Conservation (phyloP, 1,139 yeast genomes). For the Suhomyces maxii region DNA sequence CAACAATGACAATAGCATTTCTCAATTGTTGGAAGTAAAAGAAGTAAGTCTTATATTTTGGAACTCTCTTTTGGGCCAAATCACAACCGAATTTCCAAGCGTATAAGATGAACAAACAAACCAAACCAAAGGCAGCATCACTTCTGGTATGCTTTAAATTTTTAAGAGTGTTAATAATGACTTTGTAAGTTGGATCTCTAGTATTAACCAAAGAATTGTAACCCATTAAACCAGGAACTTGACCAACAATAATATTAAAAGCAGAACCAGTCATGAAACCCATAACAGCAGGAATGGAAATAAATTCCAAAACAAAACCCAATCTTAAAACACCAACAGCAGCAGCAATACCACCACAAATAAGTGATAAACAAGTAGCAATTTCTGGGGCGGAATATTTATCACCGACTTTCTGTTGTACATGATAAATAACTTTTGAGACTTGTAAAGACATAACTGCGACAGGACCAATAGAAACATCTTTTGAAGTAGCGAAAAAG, state of each 20-base stretch:
- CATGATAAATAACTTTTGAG: slow-evolving; percentile 70
- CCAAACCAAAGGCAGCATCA: slow-evolving; percentile 89
- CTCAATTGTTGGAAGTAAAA: slow-evolving; percentile 77
- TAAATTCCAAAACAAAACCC: slow-evolving; percentile 86
- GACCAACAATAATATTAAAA: slow-evolving; percentile 75
- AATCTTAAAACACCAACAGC: slow-evolving; percentile 81
- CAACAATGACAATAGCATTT: slow-evolving; percentile 76
- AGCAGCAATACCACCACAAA: slow-evolving; percentile 82
- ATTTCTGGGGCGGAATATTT: slow-evolving; percentile 60
- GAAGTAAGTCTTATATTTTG: slow-evolving; percentile 54
- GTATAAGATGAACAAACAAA: slow-evolving; percentile 68
- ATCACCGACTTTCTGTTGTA: slow-evolving; percentile 42
- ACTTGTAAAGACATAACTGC: slow-evolving; percentile 94
- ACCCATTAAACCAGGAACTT: slow-evolving; percentile 87
- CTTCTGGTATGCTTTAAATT: slow-evolving; percentile 63
- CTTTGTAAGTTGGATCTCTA: slow-evolving; percentile 66
- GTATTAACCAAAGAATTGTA: slow-evolving; percentile 65
- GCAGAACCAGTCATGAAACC: slow-evolving; percentile 98
- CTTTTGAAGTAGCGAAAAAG: slow-evolving; percentile 91
- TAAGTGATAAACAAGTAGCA: slow-evolving; percentile 75
- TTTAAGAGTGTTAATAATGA: slow-evolving; percentile 71
- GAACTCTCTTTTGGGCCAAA: slow-evolving; percentile 64
- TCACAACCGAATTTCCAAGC: slow-evolving; percentile 63
- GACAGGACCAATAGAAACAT: slow-evolving; percentile 94
- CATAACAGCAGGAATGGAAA: slow-evolving; percentile 88